Conservation (phyloP, 2,329 filamentous ascomycete genomes). For the Alternaria metachromatica region DNA sequence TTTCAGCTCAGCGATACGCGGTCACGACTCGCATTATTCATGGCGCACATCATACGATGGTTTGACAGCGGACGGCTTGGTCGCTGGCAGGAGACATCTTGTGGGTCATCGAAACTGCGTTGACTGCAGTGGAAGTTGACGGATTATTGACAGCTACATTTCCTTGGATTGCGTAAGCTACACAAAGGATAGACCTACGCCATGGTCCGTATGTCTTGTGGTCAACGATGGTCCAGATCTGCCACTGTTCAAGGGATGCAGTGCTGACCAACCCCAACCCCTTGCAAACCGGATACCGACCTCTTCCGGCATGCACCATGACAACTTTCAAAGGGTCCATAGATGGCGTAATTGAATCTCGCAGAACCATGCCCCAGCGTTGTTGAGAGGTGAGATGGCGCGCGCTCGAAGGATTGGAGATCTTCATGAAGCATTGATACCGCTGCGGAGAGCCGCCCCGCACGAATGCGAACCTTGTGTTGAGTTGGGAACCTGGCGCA, state of each 20-base stretch:
- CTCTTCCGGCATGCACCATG: not conserved
- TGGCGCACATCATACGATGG: not conserved
- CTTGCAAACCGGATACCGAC: not conserved
- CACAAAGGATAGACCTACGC: not conserved
- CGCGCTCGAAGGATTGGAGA: not conserved
- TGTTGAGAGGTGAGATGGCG: not conserved
- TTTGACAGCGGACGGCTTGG: not conserved
- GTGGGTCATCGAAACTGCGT: not conserved
- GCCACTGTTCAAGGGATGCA: not conserved
- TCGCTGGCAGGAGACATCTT: not conserved
- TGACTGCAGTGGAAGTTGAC: not conserved
- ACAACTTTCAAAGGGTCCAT: not conserved
- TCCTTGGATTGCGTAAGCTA: not conserved
- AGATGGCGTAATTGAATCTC: not conserved
- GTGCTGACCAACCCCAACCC: not conserved
- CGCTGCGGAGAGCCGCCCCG: slow-evolving; percentile 2
- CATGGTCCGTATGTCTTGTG: not conserved
- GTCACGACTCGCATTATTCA: not conserved
- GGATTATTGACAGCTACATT: not conserved
- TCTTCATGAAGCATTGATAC: not conserved
- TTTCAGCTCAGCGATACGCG: not conserved
- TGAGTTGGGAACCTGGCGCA: not conserved
- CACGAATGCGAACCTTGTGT: not conserved
- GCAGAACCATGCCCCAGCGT: not conserved
- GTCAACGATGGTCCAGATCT: not conserved